Conservation (phyloP, 352 stramenopile genomes). For the Phytopythium montanum region DNA sequence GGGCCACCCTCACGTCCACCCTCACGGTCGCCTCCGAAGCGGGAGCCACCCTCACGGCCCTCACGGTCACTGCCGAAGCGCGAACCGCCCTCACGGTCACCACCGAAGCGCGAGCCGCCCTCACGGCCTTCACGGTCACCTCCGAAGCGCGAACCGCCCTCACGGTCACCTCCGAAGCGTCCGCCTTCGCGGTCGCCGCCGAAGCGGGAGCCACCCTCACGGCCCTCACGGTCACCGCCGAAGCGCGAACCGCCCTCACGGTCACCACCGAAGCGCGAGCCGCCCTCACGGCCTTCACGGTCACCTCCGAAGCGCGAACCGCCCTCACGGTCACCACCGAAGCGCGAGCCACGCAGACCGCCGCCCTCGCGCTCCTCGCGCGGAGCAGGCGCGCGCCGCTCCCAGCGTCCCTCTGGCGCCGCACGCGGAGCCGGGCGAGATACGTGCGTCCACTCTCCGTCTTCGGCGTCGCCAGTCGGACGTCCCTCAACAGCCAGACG, state of each 20-base stretch:
- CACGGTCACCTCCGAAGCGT: too few relatives aligned
- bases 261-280: conserved; percentile 21
- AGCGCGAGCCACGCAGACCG: conserved; percentile 6
- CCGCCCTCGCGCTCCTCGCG: conserved; percentile 26
- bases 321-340: conserved; percentile 4
- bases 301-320: conserved; percentile 1
- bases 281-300: conserved; percentile 17
- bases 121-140: conserved; percentile 11
- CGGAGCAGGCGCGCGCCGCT: conserved; percentile 42
- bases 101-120: conserved; percentile 10
- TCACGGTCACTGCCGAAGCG: conserved; percentile 23
- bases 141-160: conserved; percentile 25
- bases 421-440: conserved; percentile 25
- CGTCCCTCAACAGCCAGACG: too few relatives aligned
- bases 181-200: too few relatives aligned
- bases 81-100: conserved; percentile 27
- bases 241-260: conserved; percentile 19
- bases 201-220: too few relatives aligned
- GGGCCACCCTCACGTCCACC: conserved; percentile 35
- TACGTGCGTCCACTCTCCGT: conserved; percentile 73
- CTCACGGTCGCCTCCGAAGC: conserved; percentile 27
- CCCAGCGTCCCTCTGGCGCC: conserved; percentile 55
- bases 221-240: too few relatives aligned
- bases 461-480: conserved; percentile 41
- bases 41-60: conserved; percentile 12